A percentile compares a stretch with the other conserved stretches of the same genome.
Conservation (phyloP, 2,329 filamentous ascomycete genomes). For the Diaporthe sp. region DNA sequence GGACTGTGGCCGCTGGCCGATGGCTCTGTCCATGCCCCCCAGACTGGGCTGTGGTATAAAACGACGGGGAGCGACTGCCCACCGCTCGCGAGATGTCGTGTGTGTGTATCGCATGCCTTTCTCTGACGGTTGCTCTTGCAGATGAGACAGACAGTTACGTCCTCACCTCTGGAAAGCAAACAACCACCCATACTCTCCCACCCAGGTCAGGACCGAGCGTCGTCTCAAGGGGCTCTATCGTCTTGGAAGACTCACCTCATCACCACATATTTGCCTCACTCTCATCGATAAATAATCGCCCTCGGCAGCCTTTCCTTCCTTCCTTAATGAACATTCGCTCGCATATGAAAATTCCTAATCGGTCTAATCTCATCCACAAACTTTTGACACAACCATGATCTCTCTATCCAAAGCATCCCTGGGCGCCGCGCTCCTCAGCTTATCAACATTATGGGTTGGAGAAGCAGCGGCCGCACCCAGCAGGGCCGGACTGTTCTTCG, state of each 20-base stretch:
- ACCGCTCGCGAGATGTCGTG: constrained; percentile 10
- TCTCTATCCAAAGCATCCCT: not conserved
- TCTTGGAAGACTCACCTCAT: not conserved
- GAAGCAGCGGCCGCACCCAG: constrained; percentile 29
- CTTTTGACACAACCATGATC: constrained; percentile 25
- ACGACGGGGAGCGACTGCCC: constrained; percentile 25
- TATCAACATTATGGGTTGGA: constrained; percentile 25
- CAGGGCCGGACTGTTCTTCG: constrained; percentile 14
- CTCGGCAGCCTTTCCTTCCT: not conserved
- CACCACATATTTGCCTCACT: not conserved
- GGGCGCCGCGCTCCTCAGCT: constrained; percentile 21
- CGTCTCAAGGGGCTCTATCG: constrained; percentile 9
- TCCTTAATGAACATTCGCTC: not conserved
- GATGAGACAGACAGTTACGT: constrained; percentile 23
- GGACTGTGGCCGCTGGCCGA: not conserved
- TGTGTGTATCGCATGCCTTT: constrained; percentile 6
- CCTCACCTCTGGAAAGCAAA: constrained; percentile 10
- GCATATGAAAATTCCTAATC: constrained; percentile 6
- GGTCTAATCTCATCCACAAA: not conserved
- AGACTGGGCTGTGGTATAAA: constrained; percentile 30
- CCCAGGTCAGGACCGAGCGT: constrained; percentile 23
- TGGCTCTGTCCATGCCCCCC: constrained; percentile 2
- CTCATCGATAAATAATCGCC: constrained; percentile 4
- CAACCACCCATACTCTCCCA: not conserved
- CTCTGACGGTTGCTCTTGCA: constrained; percentile 26